Conservation (phyloP, 1,284 basidiomycete species). For the Anthracocystis setariae region DNA sequence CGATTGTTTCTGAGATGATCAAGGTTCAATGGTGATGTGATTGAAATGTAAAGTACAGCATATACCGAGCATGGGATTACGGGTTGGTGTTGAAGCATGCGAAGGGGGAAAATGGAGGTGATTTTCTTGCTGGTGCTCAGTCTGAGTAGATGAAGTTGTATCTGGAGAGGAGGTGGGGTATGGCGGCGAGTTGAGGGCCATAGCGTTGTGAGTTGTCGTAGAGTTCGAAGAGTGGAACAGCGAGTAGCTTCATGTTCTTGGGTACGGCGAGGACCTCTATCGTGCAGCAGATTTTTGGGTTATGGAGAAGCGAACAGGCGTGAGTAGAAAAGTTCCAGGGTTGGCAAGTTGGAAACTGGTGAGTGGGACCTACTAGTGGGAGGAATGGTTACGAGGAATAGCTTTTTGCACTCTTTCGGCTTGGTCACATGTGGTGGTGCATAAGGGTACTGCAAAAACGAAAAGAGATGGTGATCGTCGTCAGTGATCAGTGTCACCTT, state of each 20-base stretch:
- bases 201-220: constrained; percentile 94
- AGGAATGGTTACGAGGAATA: constrained; percentile 94
- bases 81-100: not conserved
- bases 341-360: not conserved
- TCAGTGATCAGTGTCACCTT: not conserved
- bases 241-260: constrained; percentile 96
- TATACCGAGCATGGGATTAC: not conserved
- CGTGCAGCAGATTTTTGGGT: not conserved
- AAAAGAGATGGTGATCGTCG: not conserved
- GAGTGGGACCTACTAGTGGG: constrained; percentile 78
- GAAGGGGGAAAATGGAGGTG: not conserved
- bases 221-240: constrained; percentile 91
- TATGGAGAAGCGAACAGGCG: not conserved
- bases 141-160: constrained; percentile 70
- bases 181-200: constrained; percentile 90
- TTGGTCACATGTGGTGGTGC: constrained; percentile 95
- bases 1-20: too few species aligned
- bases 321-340: not conserved
- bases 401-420: constrained; percentile 97
- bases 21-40: not conserved
- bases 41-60: constrained; percentile 20
- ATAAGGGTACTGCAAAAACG: constrained; percentile 83
- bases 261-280: constrained; percentile 93
- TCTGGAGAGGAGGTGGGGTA: constrained; percentile 91
- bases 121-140: constrained; percentile 7